Evolutionary conservation across 2,329 filamentous ascomycete species (phyloP).

Genomic region (Aspergillus amoenus): DNA sequence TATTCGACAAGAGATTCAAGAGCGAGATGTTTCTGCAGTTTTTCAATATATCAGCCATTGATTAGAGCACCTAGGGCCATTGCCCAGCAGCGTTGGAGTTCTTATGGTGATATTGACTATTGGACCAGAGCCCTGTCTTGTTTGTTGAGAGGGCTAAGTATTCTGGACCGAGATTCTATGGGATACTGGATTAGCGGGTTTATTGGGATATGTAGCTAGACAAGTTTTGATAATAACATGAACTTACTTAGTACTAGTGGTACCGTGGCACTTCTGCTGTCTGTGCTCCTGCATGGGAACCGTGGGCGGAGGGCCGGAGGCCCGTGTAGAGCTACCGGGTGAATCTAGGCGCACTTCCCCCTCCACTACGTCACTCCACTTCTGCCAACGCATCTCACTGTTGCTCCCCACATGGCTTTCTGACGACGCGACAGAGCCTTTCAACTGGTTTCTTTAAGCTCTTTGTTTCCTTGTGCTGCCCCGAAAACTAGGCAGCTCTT

Average conservation of each 20-base stretch:
- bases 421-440: conserved; percentile 9
- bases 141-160: not conserved
- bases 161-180: not conserved
- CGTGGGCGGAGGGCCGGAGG: not conserved
- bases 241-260: not conserved
- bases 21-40: conserved; percentile 83
- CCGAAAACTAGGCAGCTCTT: not conserved
- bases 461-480: not conserved
- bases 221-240: conserved; percentile 3
- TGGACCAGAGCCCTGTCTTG: not conserved
- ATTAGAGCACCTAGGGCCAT: conserved; percentile 14
- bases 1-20: conserved; percentile 77
- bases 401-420: conserved; percentile 20
- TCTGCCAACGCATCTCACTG: conserved; percentile 24
- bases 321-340: not conserved
- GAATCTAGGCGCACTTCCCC: conserved; percentile 8
- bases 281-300: not conserved
- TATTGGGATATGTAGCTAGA: conserved; percentile 6
- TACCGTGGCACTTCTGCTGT: not conserved
- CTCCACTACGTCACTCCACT: conserved; percentile 22
- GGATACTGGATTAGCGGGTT: conserved; percentile 5
- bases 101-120: conserved; percentile 3
- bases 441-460: conserved; percentile 3
- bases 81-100: not conserved
- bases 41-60: conserved; percentile 98